phyloP scores from a whole-genome alignment of 306 rosid genomes.

The Heteromeles arbutifolia region DNA sequence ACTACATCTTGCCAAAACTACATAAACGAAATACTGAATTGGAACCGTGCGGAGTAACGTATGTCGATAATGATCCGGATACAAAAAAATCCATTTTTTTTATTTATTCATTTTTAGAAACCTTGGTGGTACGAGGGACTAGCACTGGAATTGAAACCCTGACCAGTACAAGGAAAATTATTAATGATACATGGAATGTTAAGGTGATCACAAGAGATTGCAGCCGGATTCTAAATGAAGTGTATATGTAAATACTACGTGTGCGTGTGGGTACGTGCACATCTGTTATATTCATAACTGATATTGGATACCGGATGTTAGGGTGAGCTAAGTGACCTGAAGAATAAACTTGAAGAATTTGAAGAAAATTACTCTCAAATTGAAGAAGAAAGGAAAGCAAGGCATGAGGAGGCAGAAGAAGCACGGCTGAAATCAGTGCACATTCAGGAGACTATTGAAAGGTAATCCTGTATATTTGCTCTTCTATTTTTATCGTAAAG shows the following conservation, averaged over 20 bases:
- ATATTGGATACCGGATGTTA: constrained; percentile 20
- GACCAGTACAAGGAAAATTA: too few species aligned
- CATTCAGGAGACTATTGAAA: constrained; percentile 73
- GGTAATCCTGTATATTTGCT: constrained; percentile 30
- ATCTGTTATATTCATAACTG: neutral
- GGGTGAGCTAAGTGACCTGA: constrained; percentile 55
- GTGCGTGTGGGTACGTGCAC: neutral
- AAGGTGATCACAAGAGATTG: too few species aligned
- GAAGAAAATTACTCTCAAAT: constrained; percentile 43
- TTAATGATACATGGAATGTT: too few species aligned
- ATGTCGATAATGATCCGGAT: too few species aligned
- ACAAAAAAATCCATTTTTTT: too few species aligned
- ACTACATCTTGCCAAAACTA: too few species aligned
- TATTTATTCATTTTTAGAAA: too few species aligned
- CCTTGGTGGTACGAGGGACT: too few species aligned
- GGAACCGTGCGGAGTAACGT: too few species aligned
- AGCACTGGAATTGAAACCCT: too few species aligned
- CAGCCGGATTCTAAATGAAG: too few species aligned
- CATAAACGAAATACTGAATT: too few species aligned
- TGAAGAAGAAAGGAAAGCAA: constrained; percentile 45
- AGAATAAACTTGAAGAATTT: constrained; percentile 52
- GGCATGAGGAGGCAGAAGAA: constrained; percentile 69
- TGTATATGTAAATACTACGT: neutral
- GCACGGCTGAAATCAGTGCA: constrained; percentile 53
- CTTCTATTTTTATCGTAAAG: neutral